phyloP scores from a whole-genome alignment of 805 yeast genomes.

The Starmerella kuoi region DNA sequence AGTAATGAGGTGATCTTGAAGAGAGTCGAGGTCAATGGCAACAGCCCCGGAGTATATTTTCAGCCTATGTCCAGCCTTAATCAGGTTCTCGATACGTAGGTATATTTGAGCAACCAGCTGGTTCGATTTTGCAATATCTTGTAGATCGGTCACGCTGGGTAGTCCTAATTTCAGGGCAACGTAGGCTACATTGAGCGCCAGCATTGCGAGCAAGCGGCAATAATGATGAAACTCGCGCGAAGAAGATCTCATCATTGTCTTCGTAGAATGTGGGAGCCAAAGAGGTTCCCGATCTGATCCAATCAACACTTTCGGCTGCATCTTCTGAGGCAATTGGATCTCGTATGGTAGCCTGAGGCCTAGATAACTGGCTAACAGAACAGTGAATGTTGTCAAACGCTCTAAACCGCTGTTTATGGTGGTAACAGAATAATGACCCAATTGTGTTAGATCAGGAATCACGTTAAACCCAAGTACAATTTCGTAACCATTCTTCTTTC shows the following conservation, averaged over 20 bases:
- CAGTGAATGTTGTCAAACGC: slow-evolving; percentile 25
- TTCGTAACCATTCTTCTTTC: slow-evolving; percentile 22
- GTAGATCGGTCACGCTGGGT: slow-evolving; percentile 14
- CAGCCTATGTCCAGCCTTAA: slow-evolving; percentile 19
- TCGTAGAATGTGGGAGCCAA: slow-evolving; percentile 21
- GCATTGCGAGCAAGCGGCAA: slow-evolving; percentile 28
- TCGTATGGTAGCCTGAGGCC: slow-evolving; percentile 27
- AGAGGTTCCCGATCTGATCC: slow-evolving; percentile 14
- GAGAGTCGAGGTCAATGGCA: slow-evolving; percentile 19
- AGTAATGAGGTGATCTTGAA: slow-evolving; percentile 23
- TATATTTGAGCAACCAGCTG: slow-evolving; percentile 27
- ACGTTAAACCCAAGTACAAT: slow-evolving; percentile 26
- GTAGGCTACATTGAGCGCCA: slow-evolving; percentile 24
- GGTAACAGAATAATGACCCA: slow-evolving; percentile 25
- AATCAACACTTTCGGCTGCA: slow-evolving; percentile 22
- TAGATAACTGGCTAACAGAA: slow-evolving; percentile 27
- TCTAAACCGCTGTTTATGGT: slow-evolving; percentile 27
- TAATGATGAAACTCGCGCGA: slow-evolving; percentile 26
- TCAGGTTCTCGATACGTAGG: slow-evolving; percentile 20
- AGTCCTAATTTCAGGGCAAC: slow-evolving; percentile 25
- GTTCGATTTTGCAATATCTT: slow-evolving; percentile 22
- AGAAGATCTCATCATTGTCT: slow-evolving; percentile 23
- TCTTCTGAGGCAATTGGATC: slow-evolving; percentile 24
- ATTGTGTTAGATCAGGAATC: slow-evolving; percentile 25
- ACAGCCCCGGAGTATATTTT: slow-evolving; percentile 18